A percentile compares a stretch with the other conserved stretches of the same genome.
Evolutionary conservation across 768 basidiomycete genomes (phyloP).

Genomic region (Pisolithus sp.): DNA sequence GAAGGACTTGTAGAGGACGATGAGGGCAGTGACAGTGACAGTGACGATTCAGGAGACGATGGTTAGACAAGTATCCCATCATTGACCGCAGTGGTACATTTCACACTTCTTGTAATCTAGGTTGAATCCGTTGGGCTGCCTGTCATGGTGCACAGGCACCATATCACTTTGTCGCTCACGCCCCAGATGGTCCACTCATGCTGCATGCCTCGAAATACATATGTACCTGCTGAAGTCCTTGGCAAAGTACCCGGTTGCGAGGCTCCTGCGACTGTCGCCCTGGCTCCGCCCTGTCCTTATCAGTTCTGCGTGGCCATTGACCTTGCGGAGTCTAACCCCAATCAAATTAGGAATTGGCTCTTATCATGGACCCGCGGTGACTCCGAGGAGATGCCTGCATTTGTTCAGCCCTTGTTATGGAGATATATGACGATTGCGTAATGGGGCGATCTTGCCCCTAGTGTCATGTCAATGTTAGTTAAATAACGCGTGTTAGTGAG

Average conservation of each 20-base stretch:
- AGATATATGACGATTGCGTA: not conserved
- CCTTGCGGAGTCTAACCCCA: not conserved
- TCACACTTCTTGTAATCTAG: conserved; percentile 14
- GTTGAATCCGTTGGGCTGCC: conserved; percentile 14
- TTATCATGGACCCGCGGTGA: conserved; percentile 10
- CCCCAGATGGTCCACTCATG: not conserved
- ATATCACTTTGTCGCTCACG: not conserved
- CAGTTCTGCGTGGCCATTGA: conserved; percentile 8
- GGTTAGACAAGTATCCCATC: conserved; percentile 19
- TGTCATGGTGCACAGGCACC: not conserved
- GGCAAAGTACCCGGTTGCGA: not conserved
- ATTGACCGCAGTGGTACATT: conserved; percentile 15
- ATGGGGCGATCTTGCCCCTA: not conserved
- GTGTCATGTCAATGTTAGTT: not conserved
- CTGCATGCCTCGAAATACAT: not conserved
- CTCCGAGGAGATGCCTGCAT: conserved; percentile 11
- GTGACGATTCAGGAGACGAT: conserved; percentile 28
- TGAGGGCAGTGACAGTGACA: conserved; percentile 21
- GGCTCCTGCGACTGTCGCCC: not conserved
- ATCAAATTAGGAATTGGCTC: conserved; percentile 12
- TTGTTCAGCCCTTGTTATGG: not conserved
- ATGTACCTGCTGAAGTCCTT: not conserved
- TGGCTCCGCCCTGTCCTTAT: conserved; percentile 13
- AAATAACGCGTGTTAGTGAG: no score
- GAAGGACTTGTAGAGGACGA: conserved; percentile 43